phyloP scores from a whole-genome alignment of 768 basidiomycete species.

The Neoboletus brunneissimus region DNA sequence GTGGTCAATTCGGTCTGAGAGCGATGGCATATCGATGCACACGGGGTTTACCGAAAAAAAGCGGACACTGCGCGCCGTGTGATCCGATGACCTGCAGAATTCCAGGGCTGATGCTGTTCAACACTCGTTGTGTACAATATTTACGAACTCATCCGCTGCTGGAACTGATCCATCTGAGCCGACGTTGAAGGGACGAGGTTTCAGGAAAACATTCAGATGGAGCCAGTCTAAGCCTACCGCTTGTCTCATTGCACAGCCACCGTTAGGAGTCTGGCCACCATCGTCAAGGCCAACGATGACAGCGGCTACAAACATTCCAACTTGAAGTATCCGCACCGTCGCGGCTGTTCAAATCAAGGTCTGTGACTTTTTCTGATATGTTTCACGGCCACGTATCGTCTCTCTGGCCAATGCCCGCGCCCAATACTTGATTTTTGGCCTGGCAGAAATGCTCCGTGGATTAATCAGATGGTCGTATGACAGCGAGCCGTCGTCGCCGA shows the following conservation, averaged over 20 bases:
- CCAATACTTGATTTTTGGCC: not conserved
- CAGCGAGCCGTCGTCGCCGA: conserved; percentile 20
- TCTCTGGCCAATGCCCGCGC: not conserved
- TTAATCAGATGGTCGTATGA: conserved; percentile 22
- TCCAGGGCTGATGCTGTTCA: not conserved
- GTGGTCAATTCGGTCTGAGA: conserved; percentile 68
- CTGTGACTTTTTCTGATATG: conserved; percentile 13
- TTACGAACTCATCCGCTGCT: not conserved
- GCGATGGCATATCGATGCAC: conserved; percentile 43
- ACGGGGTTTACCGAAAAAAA: not conserved
- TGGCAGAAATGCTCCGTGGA: conserved; percentile 23
- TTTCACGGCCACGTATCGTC: conserved; percentile 1
- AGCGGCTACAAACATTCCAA: conserved; percentile 1
- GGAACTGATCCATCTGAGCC: not conserved
- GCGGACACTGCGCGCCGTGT: not conserved
- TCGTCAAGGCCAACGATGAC: conserved; percentile 2
- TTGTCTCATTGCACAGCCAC: conserved; percentile 22
- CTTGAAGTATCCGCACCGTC: not conserved
- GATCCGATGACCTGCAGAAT: not conserved
- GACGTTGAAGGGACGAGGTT: not conserved
- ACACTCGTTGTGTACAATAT: not conserved
- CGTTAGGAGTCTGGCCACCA: not conserved
- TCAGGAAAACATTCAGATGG: not conserved
- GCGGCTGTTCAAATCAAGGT: conserved; percentile 22
- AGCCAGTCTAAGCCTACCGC: too few relatives aligned